Base-by-base conservation (phyloP, 257 asterid genomes). In the Hygrophila difformis region DNA sequence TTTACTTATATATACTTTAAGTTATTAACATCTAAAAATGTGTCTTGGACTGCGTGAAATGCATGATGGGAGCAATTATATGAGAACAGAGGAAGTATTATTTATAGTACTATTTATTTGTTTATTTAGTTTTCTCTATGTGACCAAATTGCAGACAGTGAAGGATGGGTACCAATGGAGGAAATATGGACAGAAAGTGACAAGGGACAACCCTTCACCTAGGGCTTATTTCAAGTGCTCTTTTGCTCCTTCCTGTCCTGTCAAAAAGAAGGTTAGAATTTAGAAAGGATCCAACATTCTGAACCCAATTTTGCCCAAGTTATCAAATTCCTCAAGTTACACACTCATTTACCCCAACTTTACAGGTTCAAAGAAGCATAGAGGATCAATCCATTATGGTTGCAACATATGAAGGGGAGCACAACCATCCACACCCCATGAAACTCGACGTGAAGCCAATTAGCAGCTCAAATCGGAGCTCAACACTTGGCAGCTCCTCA, bases 221-320 rank as follows among this genome's bases (percentile, higher is more conserved):
- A 68, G 93, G 64, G 93, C 93, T 49, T 81, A 81, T 48, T 81
- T 80, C 78, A 82, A 73, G 59, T 91, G 99, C 57, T 80, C 99
- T 44, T 74, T 76, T 83, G 99, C 97, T 55, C 99, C 99, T 24
- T 67, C 26, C 2, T 91, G 99, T 59, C 99, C 93, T 0, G 99
- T 91, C 26, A 91, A 86, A 67, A 91, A 91, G 68, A 86, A 82
- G 97, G 97, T 84, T 6, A 12, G 18, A 39, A 3, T 39, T 7
- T 5, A 33, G 37, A 2, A 0, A 5, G 6, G 3, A 5, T 33
- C 12, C 6, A 33, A 33, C 6, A 9, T 5, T 9, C 37, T 10
- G 12, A 4, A 4, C 12, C 10, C 3, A 3, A 4, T 9, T 33
- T 33, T 33, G 37, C 7, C 7, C 29, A 24, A 24, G 29, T 2